phyloP scores from a whole-genome alignment of 176 grass and related monocot species.

The Cocos nucifera region DNA sequence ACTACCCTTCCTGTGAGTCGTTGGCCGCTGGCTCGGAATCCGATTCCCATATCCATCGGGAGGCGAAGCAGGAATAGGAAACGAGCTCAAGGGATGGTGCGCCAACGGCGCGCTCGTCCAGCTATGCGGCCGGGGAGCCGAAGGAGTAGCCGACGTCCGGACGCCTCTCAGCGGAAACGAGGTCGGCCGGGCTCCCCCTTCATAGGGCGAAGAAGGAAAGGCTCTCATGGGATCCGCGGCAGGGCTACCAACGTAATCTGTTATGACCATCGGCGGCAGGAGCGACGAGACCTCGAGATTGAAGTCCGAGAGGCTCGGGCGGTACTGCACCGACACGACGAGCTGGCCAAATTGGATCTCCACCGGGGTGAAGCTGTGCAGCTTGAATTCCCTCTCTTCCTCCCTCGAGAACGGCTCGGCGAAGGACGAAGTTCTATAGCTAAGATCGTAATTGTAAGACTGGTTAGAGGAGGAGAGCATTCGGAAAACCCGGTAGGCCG shows the following conservation, averaged over 20 bases:
- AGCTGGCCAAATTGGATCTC: conserved; percentile 72
- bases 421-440: conserved; percentile 50
- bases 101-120: conserved; percentile 28
- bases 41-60: not conserved
- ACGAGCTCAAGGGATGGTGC: conserved; percentile 33
- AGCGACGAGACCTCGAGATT: conserved; percentile 68
- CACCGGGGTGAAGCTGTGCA: conserved; percentile 46
- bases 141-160: not conserved
- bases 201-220: conserved; percentile 65
- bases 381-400: conserved; percentile 47
- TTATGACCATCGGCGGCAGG: conserved; percentile 49
- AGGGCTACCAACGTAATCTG: conserved; percentile 69
- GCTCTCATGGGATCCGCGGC: conserved; percentile 52
- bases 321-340: conserved; percentile 67
- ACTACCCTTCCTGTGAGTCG: conserved; percentile 13
- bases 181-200: conserved; percentile 20
- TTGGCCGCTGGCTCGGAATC: not conserved
- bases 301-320: conserved; percentile 51
- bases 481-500: conserved; percentile 61
- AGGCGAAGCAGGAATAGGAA: not conserved
- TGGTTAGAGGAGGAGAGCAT: conserved; percentile 56
- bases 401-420: conserved; percentile 59
- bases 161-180: conserved; percentile 5
- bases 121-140: conserved; percentile 43
- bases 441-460: conserved; percentile 85